Evolutionary conservation across 78 protist species (phyloP).

Genomic region (Tieghemostelium lacteum): DNA sequence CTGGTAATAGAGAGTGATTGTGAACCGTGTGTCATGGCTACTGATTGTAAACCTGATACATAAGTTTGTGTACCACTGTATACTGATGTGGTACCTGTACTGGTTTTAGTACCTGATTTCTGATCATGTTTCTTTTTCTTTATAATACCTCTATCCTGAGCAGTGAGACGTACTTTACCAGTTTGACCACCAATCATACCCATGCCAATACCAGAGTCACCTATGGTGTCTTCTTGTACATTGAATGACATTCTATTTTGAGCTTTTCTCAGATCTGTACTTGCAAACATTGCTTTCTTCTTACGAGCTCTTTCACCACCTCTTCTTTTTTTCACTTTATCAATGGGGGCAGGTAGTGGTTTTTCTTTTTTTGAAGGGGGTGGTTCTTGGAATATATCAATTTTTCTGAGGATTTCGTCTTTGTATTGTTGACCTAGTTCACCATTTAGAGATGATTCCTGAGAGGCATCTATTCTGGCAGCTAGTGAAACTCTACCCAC

Average conservation of each 20-base stretch:
- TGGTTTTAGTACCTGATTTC: conserved; percentile 14
- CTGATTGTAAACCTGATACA: conserved; percentile 37
- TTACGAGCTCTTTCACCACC: conserved; percentile 81
- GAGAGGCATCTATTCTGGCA: conserved; percentile 65
- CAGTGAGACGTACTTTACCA: conserved; percentile 69
- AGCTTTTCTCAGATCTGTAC: conserved; percentile 67
- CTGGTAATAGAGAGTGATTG: conserved; percentile 5
- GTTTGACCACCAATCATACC: conserved; percentile 78
- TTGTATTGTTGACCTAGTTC: conserved; percentile 61
- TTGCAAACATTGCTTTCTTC: conserved; percentile 23
- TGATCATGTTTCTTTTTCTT: conserved; percentile 72
- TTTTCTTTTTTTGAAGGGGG: conserved; percentile 80
- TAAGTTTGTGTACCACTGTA: background rate
- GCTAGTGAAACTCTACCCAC: conserved; percentile 65
- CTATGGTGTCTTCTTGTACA: conserved; percentile 56
- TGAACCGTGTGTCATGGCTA: conserved; percentile 40
- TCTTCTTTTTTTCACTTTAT: conserved; percentile 37
- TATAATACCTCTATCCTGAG: conserved; percentile 76
- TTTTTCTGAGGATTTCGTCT: conserved; percentile 61
- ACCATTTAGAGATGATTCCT: conserved; percentile 62
- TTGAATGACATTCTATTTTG: conserved; percentile 76
- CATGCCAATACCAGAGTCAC: conserved; percentile 56
- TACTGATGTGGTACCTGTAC: background rate
- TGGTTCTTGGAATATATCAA: conserved; percentile 89
- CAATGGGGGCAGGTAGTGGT: conserved; percentile 86